These are phyloP conservation scores for Exophiala alcalophila DNA, from an alignment of 2,329 filamentous ascomycete genomes.

Conservation along the genomic window DNA sequence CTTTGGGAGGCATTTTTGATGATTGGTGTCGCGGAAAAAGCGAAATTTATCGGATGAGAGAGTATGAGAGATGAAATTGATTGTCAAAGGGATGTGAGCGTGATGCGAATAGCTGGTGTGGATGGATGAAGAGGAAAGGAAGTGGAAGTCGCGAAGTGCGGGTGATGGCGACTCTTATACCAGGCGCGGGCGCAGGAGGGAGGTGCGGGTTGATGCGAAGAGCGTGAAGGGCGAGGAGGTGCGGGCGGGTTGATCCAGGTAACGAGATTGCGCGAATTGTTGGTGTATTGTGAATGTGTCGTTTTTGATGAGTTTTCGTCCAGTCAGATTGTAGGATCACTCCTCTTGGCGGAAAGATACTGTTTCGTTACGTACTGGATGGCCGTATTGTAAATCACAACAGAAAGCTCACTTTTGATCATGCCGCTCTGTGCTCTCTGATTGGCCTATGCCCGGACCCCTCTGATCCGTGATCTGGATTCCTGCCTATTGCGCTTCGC, in stretches of 20 bases:
- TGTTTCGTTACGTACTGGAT: constrained; percentile 17
- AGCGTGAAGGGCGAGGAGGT: constrained; percentile 20
- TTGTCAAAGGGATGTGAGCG: constrained; percentile 28
- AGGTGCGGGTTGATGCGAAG: constrained; percentile 44
- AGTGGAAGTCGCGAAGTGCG: constrained; percentile 39
- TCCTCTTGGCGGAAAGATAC: constrained; percentile 23
- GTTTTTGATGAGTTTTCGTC: constrained; percentile 26
- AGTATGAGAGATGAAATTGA: constrained; percentile 30
- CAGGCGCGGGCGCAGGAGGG: constrained; percentile 38
- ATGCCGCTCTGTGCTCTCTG: constrained; percentile 15
- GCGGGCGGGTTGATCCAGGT: constrained; percentile 24
- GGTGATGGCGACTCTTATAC: constrained; percentile 48
- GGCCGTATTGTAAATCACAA: constrained; percentile 28
- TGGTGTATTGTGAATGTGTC: constrained; percentile 27
- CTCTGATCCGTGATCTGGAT: constrained; percentile 23
- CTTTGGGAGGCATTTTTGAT: constrained; percentile 91
- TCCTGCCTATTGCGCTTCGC: too few species aligned
- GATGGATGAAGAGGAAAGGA: constrained; percentile 32
- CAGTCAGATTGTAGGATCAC: constrained; percentile 25
- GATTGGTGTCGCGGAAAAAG: constrained; percentile 34
- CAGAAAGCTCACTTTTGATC: constrained; percentile 31
- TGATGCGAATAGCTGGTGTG: constrained; percentile 36
- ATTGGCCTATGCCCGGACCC: constrained; percentile 31
- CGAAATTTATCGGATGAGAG: constrained; percentile 25
- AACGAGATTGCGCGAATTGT: constrained; percentile 25